Evolutionary conservation across 2,329 filamentous ascomycete genomes (phyloP).

Genomic region (Pseudopithomyces maydicus): DNA sequence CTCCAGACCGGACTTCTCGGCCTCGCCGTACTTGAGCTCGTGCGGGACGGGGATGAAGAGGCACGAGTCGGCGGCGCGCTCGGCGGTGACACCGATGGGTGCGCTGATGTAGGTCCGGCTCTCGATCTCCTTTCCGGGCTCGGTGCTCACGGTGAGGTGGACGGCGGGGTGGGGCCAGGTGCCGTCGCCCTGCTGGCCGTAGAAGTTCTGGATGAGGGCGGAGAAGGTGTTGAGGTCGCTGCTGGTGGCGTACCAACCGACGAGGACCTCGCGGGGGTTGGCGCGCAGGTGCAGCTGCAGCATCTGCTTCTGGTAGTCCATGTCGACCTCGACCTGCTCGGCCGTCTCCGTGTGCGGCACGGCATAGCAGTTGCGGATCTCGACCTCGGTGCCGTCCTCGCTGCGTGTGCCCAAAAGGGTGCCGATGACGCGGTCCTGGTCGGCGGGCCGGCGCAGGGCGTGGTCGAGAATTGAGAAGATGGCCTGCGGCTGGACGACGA

Average conservation of each 20-base stretch:
- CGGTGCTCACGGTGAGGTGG: conserved; percentile 91
- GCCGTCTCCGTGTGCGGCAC: conserved; percentile 98
- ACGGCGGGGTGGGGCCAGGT: conserved; percentile 98
- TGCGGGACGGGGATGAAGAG: conserved; percentile 97
- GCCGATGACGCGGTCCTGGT: conserved; percentile 95
- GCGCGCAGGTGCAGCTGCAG: conserved; percentile 91
- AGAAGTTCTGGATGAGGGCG: conserved; percentile 99
- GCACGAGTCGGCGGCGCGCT: conserved; percentile 93
- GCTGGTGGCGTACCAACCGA: conserved; percentile 98
- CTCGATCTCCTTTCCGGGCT: conserved; percentile 85
- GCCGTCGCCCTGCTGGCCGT: conserved; percentile 93
- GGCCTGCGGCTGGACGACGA: conserved; percentile 91
- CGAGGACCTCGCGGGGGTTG: conserved; percentile 88
- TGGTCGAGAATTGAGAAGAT: conserved; percentile 80
- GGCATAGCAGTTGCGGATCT: conserved; percentile 95
- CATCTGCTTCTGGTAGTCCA: conserved; percentile 99
- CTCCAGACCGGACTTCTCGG: conserved; percentile 78
- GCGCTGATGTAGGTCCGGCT: conserved; percentile 94
- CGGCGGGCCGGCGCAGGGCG: conserved; percentile 86
- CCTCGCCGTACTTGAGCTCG: conserved; percentile 86
- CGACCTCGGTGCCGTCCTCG: conserved; percentile 95
- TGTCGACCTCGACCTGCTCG: conserved; percentile 98
- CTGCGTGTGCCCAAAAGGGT: conserved; percentile 90
- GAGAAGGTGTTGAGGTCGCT: conserved; percentile 98
- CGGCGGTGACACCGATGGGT: conserved; percentile 90